Evolutionary conservation across 345 rosid genomes (phyloP), one percentile per base, ranked within the genome.

Genomic region (Triadica sebifera): DNA sequence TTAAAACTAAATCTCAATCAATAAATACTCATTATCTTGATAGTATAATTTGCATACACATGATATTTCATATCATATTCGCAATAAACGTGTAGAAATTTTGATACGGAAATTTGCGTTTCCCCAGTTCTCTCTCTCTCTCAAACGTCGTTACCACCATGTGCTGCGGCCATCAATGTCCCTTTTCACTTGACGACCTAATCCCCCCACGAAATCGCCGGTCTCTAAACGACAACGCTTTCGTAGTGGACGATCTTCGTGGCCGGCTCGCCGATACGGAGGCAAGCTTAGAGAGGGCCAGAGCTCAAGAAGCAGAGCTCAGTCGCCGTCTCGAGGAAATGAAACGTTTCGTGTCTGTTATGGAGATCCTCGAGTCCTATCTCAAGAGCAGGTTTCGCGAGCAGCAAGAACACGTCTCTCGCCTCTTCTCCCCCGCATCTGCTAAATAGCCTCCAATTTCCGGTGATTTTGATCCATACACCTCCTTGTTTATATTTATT

Each of bases 261-360:
- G 83, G 76, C 43, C 85, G 93, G 43, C 82, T 89, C 1, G 98
- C 91, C 66, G 90, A 89, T 73, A 89, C 90, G 11, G 96, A 93
- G 81, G 89, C 89, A 34, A 85, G 93, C 70, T 87, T 93, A 34
- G 86, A 87, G 43, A 89, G 89, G 62, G 93, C 94, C 45, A 89
- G 96, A 71, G 91, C 94, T 38, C 86, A 93, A 60, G 94, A 89
- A 81, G 98, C 93, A 0, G 98, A 89, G 77, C 89, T 90, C 67
- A 90, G 81, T 84, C 90, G 89, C 63, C 89, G 81, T 19, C 84
- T 93, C 17, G 91, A 88, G 78, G 91, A 90, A 63, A 89, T 90
- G 93, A 93, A 86, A 84, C n/a, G n/a, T n/a, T n/a, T n/a, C n/a
- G n/a, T n/a, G n/a, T n/a, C n/a, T n/a, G n/a, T n/a, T n/a, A n/a